Conservation (phyloP, 1,284 basidiomycete species). For the Pseudozyma tsukubaensis region DNA sequence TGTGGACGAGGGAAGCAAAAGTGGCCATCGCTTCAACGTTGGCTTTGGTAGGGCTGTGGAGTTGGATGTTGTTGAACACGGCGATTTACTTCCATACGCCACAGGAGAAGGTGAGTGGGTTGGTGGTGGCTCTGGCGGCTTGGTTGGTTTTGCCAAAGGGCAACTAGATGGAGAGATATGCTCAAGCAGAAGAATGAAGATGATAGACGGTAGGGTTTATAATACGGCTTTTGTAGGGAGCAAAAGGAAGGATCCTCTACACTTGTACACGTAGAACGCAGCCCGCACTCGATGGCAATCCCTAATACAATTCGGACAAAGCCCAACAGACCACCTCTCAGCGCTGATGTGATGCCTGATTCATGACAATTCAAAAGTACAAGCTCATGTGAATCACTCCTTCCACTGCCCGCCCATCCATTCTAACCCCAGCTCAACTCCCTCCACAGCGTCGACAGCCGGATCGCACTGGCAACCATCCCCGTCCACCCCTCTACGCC, state of each 20-base stretch:
- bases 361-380: not conserved
- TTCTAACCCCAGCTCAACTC: constrained; percentile 25
- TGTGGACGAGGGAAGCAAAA: constrained; percentile 21
- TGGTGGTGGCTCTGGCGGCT: constrained; percentile 66
- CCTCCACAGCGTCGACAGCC: constrained; percentile 39
- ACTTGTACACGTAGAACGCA: too few relatives aligned
- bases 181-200: too few relatives aligned
- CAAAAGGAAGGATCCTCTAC: too few relatives aligned
- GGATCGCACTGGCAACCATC: constrained; percentile 35
- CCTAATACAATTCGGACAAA: too few relatives aligned
- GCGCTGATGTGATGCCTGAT: not conserved
- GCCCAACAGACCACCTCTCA: too few relatives aligned
- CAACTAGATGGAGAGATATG: constrained; percentile 5
- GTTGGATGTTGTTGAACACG: constrained; percentile 82
- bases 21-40: constrained; percentile 65
- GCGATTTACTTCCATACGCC: constrained; percentile 91
- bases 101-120: constrained; percentile 85
- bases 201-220: too few relatives aligned
- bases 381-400: too few relatives aligned
- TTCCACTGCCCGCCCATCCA: not conserved
- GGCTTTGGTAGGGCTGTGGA: constrained; percentile 76
- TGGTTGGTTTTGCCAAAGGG: constrained; percentile 60
- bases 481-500: constrained; percentile 48
- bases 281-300: too few relatives aligned
- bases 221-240: too few relatives aligned